phyloP scores from a whole-genome alignment of 1,284 basidiomycete genomes.

The Lentinus polychrous region DNA sequence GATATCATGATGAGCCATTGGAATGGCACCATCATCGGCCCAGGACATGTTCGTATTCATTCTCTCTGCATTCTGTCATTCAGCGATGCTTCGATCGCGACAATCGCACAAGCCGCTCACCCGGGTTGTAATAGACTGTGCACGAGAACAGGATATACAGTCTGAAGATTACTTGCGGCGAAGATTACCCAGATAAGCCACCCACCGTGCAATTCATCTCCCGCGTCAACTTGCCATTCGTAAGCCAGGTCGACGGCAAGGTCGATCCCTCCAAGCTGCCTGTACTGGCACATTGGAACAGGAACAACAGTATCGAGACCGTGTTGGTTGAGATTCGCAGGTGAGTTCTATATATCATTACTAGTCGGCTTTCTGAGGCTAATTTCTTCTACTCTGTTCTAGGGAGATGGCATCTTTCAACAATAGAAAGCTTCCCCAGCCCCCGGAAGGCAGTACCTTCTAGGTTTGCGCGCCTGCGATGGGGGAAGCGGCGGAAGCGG shows the following conservation, averaged over 20 bases:
- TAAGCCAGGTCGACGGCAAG: constrained; percentile 68
- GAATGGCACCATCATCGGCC: constrained; percentile 99
- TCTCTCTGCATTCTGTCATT: neutral
- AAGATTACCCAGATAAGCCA: constrained; percentile 75
- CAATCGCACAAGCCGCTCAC: constrained; percentile 9
- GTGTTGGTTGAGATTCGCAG: constrained; percentile 87
- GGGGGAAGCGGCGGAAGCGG: too few species aligned
- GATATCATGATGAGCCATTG: constrained; percentile 97
- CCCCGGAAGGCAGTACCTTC: constrained; percentile 80
- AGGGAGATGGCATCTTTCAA: constrained; percentile 93
- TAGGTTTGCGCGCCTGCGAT: constrained; percentile 17
- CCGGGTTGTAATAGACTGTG: constrained; percentile 58
- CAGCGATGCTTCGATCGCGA: neutral
- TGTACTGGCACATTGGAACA: constrained; percentile 69
- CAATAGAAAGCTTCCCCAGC: constrained; percentile 94
- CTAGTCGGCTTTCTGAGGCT: neutral
- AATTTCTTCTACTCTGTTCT: constrained; percentile 2
- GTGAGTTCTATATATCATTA: constrained; percentile 37
- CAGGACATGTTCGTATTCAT: constrained; percentile 76
- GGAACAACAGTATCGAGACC: constrained; percentile 76
- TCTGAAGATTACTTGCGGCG: constrained; percentile 85
- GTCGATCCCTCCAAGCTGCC: constrained; percentile 70
- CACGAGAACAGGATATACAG: constrained; percentile 99
- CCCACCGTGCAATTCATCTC: constrained; percentile 84
- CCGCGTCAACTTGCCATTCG: constrained; percentile 94